Conservation (phyloP, 1,284 basidiomycete genomes). For the Boletus subluridellus region DNA sequence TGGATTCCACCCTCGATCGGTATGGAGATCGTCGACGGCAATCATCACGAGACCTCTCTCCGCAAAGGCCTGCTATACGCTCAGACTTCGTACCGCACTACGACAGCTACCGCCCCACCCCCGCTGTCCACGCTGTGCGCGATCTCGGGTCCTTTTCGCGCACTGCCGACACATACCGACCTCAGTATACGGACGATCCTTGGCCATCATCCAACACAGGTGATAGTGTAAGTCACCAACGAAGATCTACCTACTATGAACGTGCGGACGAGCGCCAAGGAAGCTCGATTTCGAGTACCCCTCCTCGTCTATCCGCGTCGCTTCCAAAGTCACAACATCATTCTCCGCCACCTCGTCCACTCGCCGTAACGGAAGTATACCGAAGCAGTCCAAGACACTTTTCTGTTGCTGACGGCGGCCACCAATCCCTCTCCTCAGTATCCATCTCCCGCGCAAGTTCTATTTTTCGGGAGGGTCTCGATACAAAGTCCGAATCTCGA, state of each 20-base stretch:
- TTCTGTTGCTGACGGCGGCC: conserved; percentile 7
- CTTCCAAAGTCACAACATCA: conserved; percentile 17
- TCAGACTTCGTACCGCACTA: conserved; percentile 27
- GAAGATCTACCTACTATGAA: conserved; percentile 20
- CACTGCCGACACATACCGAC: conserved; percentile 42
- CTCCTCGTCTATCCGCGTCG: conserved; percentile 22
- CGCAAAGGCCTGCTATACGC: conserved; percentile 33
- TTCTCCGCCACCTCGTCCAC: conserved; percentile 23
- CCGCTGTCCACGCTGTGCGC: conserved; percentile 26
- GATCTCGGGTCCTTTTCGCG: conserved; percentile 33
- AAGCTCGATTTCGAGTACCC: conserved; percentile 37
- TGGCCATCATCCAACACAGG: conserved; percentile 21
- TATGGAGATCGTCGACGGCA: conserved; percentile 34
- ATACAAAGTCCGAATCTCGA: conserved; percentile 33
- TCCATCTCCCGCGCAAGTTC: conserved; percentile 29
- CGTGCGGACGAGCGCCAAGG: conserved; percentile 29
- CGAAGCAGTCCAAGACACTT: conserved; percentile 1
- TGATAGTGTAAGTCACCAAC: conserved; percentile 20
- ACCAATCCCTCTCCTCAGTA: conserved; percentile 15
- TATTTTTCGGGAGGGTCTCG: conserved; percentile 23
- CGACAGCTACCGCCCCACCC: conserved; percentile 47
- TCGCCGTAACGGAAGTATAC: conserved; percentile 8
- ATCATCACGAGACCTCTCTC: conserved; percentile 34
- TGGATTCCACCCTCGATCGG: conserved; percentile 28
- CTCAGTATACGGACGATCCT: conserved; percentile 32